Conservation (phyloP, 1,139 yeast genomes). For the Entelexis sorbosivorans region DNA sequence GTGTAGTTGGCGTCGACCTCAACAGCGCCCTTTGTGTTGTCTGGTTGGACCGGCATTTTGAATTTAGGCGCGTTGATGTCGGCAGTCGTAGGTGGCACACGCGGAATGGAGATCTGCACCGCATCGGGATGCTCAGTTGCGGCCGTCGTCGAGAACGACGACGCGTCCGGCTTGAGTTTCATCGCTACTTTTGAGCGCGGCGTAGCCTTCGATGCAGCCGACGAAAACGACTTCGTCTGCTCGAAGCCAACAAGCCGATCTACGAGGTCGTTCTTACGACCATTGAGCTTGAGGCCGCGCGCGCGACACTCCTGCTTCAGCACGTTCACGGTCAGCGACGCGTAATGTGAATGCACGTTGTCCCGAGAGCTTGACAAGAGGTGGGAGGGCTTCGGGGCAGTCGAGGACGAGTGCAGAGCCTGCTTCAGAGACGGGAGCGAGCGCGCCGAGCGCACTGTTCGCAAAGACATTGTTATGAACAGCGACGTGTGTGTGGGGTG, state of each 20-base stretch:
- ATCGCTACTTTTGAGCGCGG: slow-evolving; percentile 32
- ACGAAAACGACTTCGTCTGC: slow-evolving; percentile 32
- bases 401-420: slow-evolving; percentile 27
- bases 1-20: slow-evolving; percentile 14
- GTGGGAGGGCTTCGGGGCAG: slow-evolving; percentile 30
- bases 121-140: slow-evolving; percentile 32
- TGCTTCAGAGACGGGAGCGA: slow-evolving; percentile 19
- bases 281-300: slow-evolving; percentile 46
- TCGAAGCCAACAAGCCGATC: slow-evolving; percentile 38
- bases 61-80: slow-evolving; percentile 22
- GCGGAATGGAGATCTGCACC: slow-evolving; percentile 15
- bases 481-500: neutral
- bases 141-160: slow-evolving; percentile 27
- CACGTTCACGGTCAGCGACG: slow-evolving; percentile 38
- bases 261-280: slow-evolving; percentile 44
- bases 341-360: slow-evolving; percentile 25
- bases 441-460: slow-evolving; percentile 17
- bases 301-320: slow-evolving; percentile 45
- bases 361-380: slow-evolving; percentile 23
- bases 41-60: slow-evolving; percentile 35
- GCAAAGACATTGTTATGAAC: slow-evolving; percentile 8
- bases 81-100: neutral
- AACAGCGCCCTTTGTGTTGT: slow-evolving; percentile 21
- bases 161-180: neutral
- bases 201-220: slow-evolving; percentile 33